These are phyloP conservation scores for Orobanche coerulescens DNA, from an alignment of 257 asterid species.

Conservation along the genomic window DNA sequence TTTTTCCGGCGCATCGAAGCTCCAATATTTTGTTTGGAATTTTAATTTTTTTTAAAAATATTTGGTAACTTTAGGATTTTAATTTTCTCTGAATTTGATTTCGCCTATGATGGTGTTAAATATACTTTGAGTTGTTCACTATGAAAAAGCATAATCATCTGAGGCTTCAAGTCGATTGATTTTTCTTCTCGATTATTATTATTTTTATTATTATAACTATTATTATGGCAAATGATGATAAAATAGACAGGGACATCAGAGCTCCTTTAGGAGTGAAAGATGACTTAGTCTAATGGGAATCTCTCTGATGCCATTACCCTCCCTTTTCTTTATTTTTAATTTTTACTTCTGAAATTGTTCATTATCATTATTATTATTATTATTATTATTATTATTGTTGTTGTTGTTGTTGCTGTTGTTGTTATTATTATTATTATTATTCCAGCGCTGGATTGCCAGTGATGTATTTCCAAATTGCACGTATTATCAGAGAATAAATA, in stretches of 20 bases:
- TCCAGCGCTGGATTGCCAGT: constrained; percentile 24
- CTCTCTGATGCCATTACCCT: constrained; percentile 51
- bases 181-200: neutral
- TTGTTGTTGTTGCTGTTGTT: neutral
- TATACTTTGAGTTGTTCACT: constrained; percentile 45
- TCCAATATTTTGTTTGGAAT: no score
- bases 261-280: constrained; percentile 24
- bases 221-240: constrained; percentile 40
- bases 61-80: no score
- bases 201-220: no score
- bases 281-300: constrained; percentile 64
- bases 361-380: no score
- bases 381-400: no score
- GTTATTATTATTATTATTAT: no score
- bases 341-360: no score
- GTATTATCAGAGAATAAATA: constrained; percentile 27
- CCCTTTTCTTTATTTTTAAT: no score
- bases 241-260: constrained; percentile 84
- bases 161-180: constrained; percentile 26
- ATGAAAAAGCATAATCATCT: constrained; percentile 30
- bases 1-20: no score
- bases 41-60: no score
- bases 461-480: constrained; percentile 35
- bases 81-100: neutral
- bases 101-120: constrained; percentile 53